These are phyloP conservation scores for Cajanus cajan DNA, from an alignment of 306 rosid species.

Conservation along the genomic window DNA sequence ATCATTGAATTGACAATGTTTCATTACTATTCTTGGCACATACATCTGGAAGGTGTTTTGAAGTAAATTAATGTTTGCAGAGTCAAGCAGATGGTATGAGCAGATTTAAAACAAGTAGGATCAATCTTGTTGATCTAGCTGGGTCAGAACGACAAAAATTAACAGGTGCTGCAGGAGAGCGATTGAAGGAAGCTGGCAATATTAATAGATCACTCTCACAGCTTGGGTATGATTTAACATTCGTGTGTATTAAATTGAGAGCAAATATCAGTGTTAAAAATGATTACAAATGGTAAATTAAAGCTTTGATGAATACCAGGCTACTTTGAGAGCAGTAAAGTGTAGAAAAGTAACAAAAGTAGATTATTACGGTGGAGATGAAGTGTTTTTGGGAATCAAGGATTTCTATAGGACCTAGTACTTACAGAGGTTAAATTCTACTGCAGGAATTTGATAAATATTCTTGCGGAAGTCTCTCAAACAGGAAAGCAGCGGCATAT, in stretches of 20 bases:
- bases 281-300: background rate
- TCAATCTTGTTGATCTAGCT: slow-evolving; percentile 97
- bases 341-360: slow-evolving; percentile 1
- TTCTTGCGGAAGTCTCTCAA: slow-evolving; percentile 98
- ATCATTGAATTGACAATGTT: background rate
- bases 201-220: slow-evolving; percentile 97
- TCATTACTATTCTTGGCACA: background rate
- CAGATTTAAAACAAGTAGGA: slow-evolving; percentile 93
- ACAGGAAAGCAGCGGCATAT: slow-evolving; percentile 97
- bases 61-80: slow-evolving; percentile 53
- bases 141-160: slow-evolving; percentile 95
- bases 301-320: background rate
- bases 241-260: background rate
- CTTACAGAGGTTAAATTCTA: slow-evolving; percentile 29
- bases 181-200: slow-evolving; percentile 98
- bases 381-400: background rate
- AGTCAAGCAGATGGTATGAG: slow-evolving; percentile 71
- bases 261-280: background rate
- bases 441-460: slow-evolving; percentile 96
- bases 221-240: slow-evolving; percentile 74
- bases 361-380: background rate
- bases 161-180: slow-evolving; percentile 98
- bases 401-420: slow-evolving; percentile 21
- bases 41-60: slow-evolving; percentile 25
- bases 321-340: background rate